Conservation (phyloP, 352 stramenopile genomes). For the Phytophthora megakarya region DNA sequence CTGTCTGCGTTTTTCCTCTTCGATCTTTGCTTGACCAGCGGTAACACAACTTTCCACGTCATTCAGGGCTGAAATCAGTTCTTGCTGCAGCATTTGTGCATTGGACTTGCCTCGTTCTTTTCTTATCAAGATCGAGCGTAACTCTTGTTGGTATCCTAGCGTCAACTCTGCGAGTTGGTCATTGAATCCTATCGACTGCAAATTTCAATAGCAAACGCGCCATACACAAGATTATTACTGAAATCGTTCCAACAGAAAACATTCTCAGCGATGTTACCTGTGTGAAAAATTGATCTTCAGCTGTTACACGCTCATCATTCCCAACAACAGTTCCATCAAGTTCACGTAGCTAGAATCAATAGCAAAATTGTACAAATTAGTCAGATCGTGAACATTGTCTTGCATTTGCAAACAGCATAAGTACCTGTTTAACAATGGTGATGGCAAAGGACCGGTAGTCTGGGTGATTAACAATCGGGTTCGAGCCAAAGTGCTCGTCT, state of each 20-base stretch:
- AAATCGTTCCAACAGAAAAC: background rate
- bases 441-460: slow-evolving; percentile 79
- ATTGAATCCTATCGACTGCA: slow-evolving; percentile 65
- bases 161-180: slow-evolving; percentile 61
- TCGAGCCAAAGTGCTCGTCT: slow-evolving; percentile 88
- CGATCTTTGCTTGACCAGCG: slow-evolving; percentile 46
- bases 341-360: slow-evolving; percentile 36
- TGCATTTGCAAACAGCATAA: background rate
- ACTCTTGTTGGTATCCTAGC: slow-evolving; percentile 59
- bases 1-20: slow-evolving; percentile 53
- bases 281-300: slow-evolving; percentile 54
- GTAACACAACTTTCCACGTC: slow-evolving; percentile 56
- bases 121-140: slow-evolving; percentile 49
- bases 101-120: slow-evolving; percentile 51
- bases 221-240: background rate
- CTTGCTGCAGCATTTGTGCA: slow-evolving; percentile 63
- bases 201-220: background rate
- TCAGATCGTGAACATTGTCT: background rate
- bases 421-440: slow-evolving; percentile 74
- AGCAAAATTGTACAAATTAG: background rate
- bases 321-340: slow-evolving; percentile 59
- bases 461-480: slow-evolving; percentile 64
- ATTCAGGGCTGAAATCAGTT: slow-evolving; percentile 63
- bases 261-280: slow-evolving; percentile 28
- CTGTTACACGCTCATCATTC: slow-evolving; percentile 40